phyloP scores from a whole-genome alignment of 2,329 filamentous ascomycete species.

The Nothopassalora personata region DNA sequence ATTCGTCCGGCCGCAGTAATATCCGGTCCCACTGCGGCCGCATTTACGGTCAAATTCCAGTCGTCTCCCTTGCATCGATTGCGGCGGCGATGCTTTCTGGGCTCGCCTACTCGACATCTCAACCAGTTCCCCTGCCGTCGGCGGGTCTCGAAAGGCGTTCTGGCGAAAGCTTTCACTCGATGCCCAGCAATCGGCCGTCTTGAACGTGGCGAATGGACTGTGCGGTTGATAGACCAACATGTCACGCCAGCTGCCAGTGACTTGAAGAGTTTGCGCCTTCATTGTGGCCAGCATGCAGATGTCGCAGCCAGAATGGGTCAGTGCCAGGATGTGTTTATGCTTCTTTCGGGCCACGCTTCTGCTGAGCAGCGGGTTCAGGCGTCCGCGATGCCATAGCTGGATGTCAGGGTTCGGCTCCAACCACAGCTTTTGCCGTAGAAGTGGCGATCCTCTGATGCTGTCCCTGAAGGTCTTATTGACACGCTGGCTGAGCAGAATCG shows the following conservation, averaged over 20 bases:
- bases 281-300: not conserved
- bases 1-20: not conserved
- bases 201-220: not conserved
- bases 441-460: not conserved
- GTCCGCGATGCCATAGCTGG: not conserved
- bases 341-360: not conserved
- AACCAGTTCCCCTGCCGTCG: not conserved
- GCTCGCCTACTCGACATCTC: not conserved
- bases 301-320: not conserved
- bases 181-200: not conserved
- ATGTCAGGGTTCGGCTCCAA: not conserved
- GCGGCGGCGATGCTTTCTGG: not conserved
- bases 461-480: not conserved
- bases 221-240: conserved; percentile 4
- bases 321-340: not conserved
- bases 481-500: not conserved
- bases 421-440: not conserved
- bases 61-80: not conserved
- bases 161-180: not conserved
- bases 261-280: not conserved
- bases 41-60: not conserved
- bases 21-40: not conserved
- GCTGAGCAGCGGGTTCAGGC: not conserved
- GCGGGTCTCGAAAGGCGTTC: not conserved
- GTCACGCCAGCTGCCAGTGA: not conserved